Conservation (phyloP, 768 basidiomycete genomes). For the Hysterangium stoloniferum region DNA sequence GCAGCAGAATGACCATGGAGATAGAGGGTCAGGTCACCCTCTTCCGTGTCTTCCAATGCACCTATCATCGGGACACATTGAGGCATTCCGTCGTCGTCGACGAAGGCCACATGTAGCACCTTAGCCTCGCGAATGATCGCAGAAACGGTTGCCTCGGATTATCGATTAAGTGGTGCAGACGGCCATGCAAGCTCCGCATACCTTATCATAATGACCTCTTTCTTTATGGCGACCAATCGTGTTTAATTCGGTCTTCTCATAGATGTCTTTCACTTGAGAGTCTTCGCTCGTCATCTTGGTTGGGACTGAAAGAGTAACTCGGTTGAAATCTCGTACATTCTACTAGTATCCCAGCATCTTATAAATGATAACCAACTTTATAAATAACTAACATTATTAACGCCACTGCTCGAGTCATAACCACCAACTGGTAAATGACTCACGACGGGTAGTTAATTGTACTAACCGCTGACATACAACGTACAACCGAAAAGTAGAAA, state of each 20-base stretch:
- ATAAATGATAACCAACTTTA: no score
- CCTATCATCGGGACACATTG: conserved; percentile 17
- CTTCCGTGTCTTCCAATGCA: conserved; percentile 13
- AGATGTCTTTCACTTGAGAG: not conserved
- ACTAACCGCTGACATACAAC: no score
- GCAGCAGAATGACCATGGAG: conserved; percentile 15
- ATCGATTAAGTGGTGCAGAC: not conserved
- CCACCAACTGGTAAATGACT: no score
- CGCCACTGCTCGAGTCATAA: no score
- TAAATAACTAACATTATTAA: no score
- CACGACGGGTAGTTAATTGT: no score
- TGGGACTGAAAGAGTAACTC: not conserved
- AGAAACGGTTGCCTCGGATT: conserved; percentile 7
- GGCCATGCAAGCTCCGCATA: not conserved
- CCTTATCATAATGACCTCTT: conserved; percentile 18
- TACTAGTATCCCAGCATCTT: no score
- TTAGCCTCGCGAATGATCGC: conserved; percentile 14
- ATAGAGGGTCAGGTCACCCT: conserved; percentile 13
- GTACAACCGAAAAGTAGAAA: no score
- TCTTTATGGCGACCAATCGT: conserved; percentile 18
- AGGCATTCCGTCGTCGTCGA: conserved; percentile 14
- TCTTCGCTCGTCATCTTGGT: conserved; percentile 5
- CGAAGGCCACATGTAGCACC: conserved; percentile 14
- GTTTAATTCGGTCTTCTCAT: conserved; percentile 23
- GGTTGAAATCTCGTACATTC: no score